These are phyloP conservation scores for Lentinula sp. DNA, from an alignment of 768 basidiomycete genomes.

Conservation along the genomic window DNA sequence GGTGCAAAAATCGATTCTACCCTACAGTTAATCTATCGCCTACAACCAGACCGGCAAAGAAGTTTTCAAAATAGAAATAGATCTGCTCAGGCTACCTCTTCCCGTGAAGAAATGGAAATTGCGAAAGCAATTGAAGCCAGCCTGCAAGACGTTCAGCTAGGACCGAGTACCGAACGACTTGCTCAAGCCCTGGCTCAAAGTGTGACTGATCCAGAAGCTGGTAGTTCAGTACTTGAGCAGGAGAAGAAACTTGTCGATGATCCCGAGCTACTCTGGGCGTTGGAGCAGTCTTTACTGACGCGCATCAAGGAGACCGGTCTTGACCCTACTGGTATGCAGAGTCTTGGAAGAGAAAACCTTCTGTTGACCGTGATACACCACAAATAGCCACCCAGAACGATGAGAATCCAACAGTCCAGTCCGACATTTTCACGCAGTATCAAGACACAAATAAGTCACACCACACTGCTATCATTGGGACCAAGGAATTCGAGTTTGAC, in stretches of 20 bases:
- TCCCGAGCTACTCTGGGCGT: constrained; percentile 20
- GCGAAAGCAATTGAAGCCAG: constrained; percentile 43
- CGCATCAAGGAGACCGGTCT: background rate
- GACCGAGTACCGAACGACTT: constrained; percentile 2
- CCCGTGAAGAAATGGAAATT: constrained; percentile 35
- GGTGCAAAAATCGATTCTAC: constrained; percentile 29
- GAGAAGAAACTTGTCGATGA: constrained; percentile 9
- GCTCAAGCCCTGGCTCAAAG: background rate
- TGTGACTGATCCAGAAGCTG: background rate
- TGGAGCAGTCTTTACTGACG: constrained; percentile 20
- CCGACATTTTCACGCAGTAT: background rate
- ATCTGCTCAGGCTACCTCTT: background rate
- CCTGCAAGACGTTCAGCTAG: constrained; percentile 19
- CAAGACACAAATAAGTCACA: background rate
- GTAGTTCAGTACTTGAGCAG: constrained; percentile 4
- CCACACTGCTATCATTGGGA: constrained; percentile 53
- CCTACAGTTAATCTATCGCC: constrained; percentile 49
- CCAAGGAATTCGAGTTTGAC: constrained; percentile 51
- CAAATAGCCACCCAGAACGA: background rate
- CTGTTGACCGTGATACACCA: background rate
- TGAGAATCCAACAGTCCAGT: background rate
- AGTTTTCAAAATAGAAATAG: constrained; percentile 1
- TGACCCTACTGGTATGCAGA: background rate
- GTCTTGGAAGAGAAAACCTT: background rate
- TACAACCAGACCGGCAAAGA: constrained; percentile 19